These are phyloP conservation scores for Breviolum minutum DNA, from an alignment of 73 alveolate species.

Conservation along the genomic window DNA sequence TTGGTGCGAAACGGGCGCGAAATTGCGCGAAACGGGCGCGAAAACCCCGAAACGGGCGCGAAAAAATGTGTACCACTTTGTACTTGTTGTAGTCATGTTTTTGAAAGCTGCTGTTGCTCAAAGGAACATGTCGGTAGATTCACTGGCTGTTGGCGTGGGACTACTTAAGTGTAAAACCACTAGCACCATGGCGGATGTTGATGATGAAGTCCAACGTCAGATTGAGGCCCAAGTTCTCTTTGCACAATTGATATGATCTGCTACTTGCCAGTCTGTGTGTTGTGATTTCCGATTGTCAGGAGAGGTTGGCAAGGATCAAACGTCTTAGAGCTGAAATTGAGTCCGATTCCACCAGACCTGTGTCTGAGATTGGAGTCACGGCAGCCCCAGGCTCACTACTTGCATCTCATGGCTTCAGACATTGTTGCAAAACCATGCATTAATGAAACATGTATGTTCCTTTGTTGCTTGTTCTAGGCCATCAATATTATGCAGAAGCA, in stretches of 20 bases:
- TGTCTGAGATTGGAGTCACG: not conserved
- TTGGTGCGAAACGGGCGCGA: conserved; percentile 55
- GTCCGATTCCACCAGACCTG: not conserved
- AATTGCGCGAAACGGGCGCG: conserved; percentile 61
- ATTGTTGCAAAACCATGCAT: not conserved
- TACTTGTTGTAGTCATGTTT: not conserved
- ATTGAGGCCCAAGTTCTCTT: not conserved
- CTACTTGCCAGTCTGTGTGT: too few relatives aligned
- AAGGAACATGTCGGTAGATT: not conserved
- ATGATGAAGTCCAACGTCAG: not conserved
- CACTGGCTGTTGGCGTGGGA: not conserved
- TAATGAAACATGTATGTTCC: not conserved
- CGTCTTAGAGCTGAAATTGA: not conserved
- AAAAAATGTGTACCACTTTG: conserved; percentile 56
- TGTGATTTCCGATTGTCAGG: not conserved
- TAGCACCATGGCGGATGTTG: not conserved
- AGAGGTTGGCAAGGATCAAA: not conserved
- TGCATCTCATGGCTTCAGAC: not conserved
- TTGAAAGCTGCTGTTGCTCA: not conserved
- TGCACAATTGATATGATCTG: too few relatives aligned
- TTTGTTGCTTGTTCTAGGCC: not conserved
- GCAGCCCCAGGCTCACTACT: not conserved
- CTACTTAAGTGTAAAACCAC: not conserved
- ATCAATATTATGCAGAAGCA: not conserved
- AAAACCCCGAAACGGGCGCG: conserved; percentile 51